phyloP scores from a whole-genome alignment of 2,329 filamentous ascomycete genomes.

The Cercospora zeae-maydis region DNA sequence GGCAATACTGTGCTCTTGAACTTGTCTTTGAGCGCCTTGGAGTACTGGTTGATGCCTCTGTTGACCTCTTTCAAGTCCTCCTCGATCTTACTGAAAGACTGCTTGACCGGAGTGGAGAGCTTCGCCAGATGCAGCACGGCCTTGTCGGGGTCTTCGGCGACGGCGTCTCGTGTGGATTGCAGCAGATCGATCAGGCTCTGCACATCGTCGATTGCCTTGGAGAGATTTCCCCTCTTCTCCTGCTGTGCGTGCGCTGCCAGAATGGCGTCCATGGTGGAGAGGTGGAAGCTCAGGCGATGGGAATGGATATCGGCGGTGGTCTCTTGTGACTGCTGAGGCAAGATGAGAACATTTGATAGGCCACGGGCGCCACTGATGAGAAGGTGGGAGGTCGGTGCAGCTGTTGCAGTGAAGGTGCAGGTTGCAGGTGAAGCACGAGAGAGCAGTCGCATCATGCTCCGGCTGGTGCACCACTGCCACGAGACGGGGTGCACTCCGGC shows the following conservation, averaged over 20 bases:
- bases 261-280: constrained; percentile 56
- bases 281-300: not conserved
- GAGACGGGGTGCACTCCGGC: constrained; percentile 1
- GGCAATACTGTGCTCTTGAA: constrained; percentile 67
- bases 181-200: constrained; percentile 79
- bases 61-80: constrained; percentile 80
- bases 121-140: constrained; percentile 74
- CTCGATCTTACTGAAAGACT: constrained; percentile 74
- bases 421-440: constrained; percentile 1
- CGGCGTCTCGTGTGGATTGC: constrained; percentile 66
- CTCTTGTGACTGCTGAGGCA: not conserved
- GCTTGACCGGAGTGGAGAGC: constrained; percentile 80
- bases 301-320: not conserved
- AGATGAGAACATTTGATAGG: not conserved
- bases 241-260: constrained; percentile 72
- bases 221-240: constrained; percentile 64
- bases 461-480: not conserved
- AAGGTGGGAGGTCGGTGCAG: not conserved
- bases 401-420: not conserved
- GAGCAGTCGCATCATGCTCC: not conserved
- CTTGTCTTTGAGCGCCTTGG: constrained; percentile 77
- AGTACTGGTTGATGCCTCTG: constrained; percentile 75
- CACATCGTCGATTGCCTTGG: constrained; percentile 70
- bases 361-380: not conserved
- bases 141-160: constrained; percentile 67